Base-by-base conservation (phyloP, 495 filamentous ascomycete species). In the Aeminium ludgeri region DNA sequence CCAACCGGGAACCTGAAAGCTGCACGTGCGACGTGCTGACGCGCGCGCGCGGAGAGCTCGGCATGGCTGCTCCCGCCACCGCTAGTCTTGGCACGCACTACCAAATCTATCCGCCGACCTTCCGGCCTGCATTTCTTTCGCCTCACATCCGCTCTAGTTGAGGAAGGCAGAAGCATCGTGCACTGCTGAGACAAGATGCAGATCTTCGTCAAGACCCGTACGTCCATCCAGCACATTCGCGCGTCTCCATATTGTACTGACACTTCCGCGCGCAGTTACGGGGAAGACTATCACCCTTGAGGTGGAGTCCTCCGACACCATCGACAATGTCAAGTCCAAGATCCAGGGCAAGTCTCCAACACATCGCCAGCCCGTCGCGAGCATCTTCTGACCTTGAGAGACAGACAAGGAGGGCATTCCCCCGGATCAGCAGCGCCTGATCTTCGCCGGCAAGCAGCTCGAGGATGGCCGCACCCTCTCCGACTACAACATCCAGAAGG, bases 401-500 rank as follows among this genome's bases (percentile, higher is more conserved):
- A 7, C 35, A 83, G 91, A 95, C 76, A 99, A 99, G 82, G 89
- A 96, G 70, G 91, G 89, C 56, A 99, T 99, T 54, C 89, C 91
- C 55, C 91, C 89, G n/a, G 89, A 96, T 69, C 91, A 99, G 65
- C 91, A 99, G 72, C 91, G 89, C 59, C 68, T 99, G 67, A 99
- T 99, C 78, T 99, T 96, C 69, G 89, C 89, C 56, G 89, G 89
- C 63, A 99, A 99, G 82, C 89, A 99, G 72, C 86, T 99, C 57
- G 91, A 99, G 70, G 89, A 99, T 55, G 89, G 89, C 62, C 91
- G 91, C 55, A 96, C 89, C 54, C 84, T 99, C 54, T 92, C 84
- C 58, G 89, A 99, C 68, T 99, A 99, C 83, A 96, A 96, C 76
- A 99, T 99, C 73, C 89, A 99, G 78, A 99, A 99, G 77, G 89